Conservation (phyloP, 805 yeast genomes). For the Yarrowia sp. region DNA sequence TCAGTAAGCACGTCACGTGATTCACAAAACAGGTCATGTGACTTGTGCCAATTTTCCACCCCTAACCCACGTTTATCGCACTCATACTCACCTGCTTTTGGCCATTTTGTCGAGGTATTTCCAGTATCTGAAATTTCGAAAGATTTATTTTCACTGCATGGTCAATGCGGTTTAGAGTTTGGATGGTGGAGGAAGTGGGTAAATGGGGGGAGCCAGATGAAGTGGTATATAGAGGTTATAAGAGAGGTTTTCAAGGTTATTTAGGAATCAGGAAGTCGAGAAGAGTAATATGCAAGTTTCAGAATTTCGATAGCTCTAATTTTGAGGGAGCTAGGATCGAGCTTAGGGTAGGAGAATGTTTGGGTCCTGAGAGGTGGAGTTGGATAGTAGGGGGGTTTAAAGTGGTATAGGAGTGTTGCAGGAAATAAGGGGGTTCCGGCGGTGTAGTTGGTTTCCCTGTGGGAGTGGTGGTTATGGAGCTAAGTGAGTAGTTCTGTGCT, state of each 20-base stretch:
- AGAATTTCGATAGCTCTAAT: background rate
- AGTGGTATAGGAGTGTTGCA: no score
- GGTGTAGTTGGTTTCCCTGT: no score
- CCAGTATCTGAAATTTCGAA: background rate
- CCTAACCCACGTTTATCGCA: background rate
- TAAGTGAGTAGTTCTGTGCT: no score
- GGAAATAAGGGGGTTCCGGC: no score
- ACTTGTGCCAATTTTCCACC: background rate
- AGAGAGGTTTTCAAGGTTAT: no score
- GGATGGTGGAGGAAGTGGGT: no score
- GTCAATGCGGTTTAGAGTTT: background rate
- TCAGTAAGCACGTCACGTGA: background rate
- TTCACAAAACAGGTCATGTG: background rate
- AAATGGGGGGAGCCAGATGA: no score
- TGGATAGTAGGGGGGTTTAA: no score
- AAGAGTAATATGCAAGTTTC: background rate
- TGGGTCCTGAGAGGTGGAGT: no score
- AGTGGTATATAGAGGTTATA: no score
- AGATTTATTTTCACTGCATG: background rate
- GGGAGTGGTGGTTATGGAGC: no score
- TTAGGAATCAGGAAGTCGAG: no score
- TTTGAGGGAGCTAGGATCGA: background rate
- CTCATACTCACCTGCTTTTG: constrained; percentile 19
- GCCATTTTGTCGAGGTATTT: constrained; percentile 7
- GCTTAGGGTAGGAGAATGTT: background rate